Conservation (phyloP, 2,329 filamentous ascomycete genomes). For the Rasamsonia emersonii region DNA sequence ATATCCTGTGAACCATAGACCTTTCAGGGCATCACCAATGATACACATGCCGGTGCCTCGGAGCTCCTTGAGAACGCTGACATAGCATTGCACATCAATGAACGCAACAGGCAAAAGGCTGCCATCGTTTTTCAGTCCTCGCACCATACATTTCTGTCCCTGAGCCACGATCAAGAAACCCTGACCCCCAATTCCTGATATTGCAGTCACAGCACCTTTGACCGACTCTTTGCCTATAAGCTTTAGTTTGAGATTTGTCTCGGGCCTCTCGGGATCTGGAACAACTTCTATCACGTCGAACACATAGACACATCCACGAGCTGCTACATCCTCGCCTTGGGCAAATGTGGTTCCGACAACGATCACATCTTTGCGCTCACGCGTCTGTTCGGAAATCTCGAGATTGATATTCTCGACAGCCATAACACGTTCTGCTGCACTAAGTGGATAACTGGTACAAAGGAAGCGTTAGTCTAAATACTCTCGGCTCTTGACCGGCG, state of each 20-base stretch:
- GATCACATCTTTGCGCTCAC: slow-evolving; percentile 74
- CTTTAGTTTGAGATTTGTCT: slow-evolving; percentile 79
- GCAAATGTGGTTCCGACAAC: slow-evolving; percentile 76
- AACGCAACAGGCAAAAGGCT: slow-evolving; percentile 90
- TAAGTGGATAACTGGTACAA: slow-evolving; percentile 50
- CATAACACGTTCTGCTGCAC: slow-evolving; percentile 66
- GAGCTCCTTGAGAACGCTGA: slow-evolving; percentile 75
- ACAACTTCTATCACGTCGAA: slow-evolving; percentile 90
- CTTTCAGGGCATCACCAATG: slow-evolving; percentile 84
- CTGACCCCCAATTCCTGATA: slow-evolving; percentile 77
- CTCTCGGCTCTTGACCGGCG: no score
- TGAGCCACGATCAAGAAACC: slow-evolving; percentile 85
- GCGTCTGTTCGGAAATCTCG: slow-evolving; percentile 83
- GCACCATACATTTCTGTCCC: slow-evolving; percentile 94
- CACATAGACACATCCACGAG: slow-evolving; percentile 76
- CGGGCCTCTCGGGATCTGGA: slow-evolving; percentile 73
- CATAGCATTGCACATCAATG: slow-evolving; percentile 94
- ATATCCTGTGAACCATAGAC: slow-evolving; percentile 92
- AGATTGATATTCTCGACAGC: slow-evolving; percentile 76
- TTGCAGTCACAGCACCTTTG: slow-evolving; percentile 78
- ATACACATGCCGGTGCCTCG: slow-evolving; percentile 76
- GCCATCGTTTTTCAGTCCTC: slow-evolving; percentile 90
- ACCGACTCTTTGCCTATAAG: slow-evolving; percentile 84
- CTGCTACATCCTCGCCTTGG: slow-evolving; percentile 84
- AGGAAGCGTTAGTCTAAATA: slow-evolving; percentile 7